Conservation (phyloP, 106 monocot species). For the Hemerocallis citrina region DNA sequence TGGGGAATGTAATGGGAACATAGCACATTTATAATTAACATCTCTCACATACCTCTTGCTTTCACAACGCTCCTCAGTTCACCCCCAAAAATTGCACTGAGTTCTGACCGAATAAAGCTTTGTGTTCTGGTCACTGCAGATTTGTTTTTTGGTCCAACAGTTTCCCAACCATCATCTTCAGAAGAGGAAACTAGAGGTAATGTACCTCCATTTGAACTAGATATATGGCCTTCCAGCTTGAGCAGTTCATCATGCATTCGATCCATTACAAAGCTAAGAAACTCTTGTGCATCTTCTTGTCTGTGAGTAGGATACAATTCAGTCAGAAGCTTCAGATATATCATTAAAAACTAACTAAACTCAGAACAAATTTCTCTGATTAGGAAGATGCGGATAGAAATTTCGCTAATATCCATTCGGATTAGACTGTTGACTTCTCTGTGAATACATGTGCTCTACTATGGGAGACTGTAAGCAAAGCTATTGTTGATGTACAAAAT, state of each 20-base stretch:
- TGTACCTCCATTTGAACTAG: constrained; percentile 26
- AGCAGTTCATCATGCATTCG: constrained; percentile 88
- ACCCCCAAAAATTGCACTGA: constrained; percentile 96
- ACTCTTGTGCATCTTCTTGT: constrained; percentile 99
- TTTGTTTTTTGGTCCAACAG: constrained; percentile 96
- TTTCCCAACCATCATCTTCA: constrained; percentile 98
- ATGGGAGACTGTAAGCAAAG: too few relatives aligned
- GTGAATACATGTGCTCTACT: too few relatives aligned
- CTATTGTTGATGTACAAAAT: too few relatives aligned
- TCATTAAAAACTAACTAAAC: not conserved
- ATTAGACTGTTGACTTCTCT: too few relatives aligned
- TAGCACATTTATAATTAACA: not conserved
- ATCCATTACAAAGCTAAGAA: constrained; percentile 93
- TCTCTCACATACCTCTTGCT: constrained; percentile 52
- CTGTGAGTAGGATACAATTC: constrained; percentile 25
- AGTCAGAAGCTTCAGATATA: not conserved
- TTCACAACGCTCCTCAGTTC: constrained; percentile 86
- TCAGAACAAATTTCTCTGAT: too few relatives aligned
- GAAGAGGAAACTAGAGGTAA: constrained; percentile 53
- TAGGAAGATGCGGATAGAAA: too few relatives aligned
- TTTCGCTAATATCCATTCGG: too few relatives aligned
- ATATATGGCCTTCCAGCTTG: constrained; percentile 43
- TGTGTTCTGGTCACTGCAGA: constrained; percentile 93
- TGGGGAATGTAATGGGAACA: not conserved
- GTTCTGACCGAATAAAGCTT: constrained; percentile 76